phyloP scores from a whole-genome alignment of 169 alveolate genomes.

The Eimeria falciformis region DNA sequence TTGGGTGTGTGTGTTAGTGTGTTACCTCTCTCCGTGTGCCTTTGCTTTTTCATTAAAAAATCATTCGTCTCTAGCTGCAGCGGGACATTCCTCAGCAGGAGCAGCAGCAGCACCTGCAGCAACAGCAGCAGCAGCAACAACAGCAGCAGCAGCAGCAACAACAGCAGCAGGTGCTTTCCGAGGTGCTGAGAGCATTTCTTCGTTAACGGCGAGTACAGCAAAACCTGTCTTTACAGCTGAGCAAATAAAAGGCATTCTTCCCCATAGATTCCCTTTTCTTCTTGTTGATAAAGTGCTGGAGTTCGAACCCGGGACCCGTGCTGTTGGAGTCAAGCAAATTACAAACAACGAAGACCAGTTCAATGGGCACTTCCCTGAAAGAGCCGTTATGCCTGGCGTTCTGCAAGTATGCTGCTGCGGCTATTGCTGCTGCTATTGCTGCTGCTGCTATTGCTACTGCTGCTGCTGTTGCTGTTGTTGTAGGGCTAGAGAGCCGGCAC shows the following conservation, averaged over 20 bases:
- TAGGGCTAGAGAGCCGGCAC: no score
- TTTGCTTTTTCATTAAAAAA: neutral
- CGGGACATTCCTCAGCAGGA: neutral
- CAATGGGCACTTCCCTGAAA: constrained; percentile 84
- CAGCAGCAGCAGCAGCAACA: constrained; percentile 21
- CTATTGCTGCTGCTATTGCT: neutral
- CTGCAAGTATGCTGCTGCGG: constrained; percentile 35
- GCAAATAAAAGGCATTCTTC: constrained; percentile 78
- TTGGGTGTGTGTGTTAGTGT: neutral
- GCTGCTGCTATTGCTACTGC: neutral
- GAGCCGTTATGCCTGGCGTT: constrained; percentile 85
- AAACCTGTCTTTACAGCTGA: constrained; percentile 73
- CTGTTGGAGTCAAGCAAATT: constrained; percentile 82
- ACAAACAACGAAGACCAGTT: constrained; percentile 81
- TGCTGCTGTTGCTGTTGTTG: neutral
- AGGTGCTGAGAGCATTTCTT: constrained; percentile 7
- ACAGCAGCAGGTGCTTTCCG: constrained; percentile 3
- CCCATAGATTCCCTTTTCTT: constrained; percentile 84
- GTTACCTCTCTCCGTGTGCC: neutral
- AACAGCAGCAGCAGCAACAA: constrained; percentile 41
- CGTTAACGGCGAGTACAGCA: constrained; percentile 14
- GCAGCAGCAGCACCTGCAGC: neutral
- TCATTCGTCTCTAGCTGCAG: neutral
- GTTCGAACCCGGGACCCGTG: constrained; percentile 79
- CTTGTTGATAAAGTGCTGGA: constrained; percentile 83